Percentiles rank a stretch among this genome's conserved stretches.
phyloP scores from a whole-genome alignment of 768 basidiomycete species.

The Auricularia heimuer region DNA sequence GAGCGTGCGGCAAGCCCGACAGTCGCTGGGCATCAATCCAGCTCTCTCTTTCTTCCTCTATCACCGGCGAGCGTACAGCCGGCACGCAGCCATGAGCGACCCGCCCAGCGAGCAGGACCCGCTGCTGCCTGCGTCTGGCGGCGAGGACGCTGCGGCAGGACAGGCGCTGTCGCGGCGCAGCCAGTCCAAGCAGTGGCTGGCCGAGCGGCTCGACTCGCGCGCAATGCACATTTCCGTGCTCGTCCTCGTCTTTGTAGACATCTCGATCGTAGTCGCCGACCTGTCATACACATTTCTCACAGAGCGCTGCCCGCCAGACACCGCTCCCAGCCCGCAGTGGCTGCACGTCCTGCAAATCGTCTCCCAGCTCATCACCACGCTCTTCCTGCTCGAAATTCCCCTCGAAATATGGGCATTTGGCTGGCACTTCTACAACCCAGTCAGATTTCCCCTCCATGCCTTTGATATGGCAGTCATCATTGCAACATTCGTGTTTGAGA shows the following conservation, averaged over 20 bases:
- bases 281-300: slow-evolving; percentile 58
- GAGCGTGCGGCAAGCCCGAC: not conserved
- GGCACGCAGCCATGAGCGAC: not conserved
- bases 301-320: slow-evolving; percentile 38
- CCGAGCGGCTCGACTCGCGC: not conserved
- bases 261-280: slow-evolving; percentile 60
- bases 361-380: slow-evolving; percentile 56
- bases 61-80: not conserved
- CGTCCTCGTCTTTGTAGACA: slow-evolving; percentile 44
- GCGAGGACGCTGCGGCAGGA: not conserved
- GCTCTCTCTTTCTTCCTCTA: not conserved
- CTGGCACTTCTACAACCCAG: slow-evolving; percentile 49
- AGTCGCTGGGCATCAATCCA: not conserved
- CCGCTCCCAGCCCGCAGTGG: slow-evolving; percentile 31
- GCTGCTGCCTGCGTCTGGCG: not conserved
- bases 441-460: slow-evolving; percentile 56
- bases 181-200: not conserved
- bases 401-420: slow-evolving; percentile 60
- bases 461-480: slow-evolving; percentile 67
- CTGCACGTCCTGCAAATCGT: slow-evolving; percentile 50
- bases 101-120: not conserved
- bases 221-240: not conserved
- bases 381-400: slow-evolving; percentile 75
- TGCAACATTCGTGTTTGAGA: slow-evolving; percentile 65
- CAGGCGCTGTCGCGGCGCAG: not conserved